Conservation (phyloP, 164 flowering plant genomes). For the Magnolia changhungtana region DNA sequence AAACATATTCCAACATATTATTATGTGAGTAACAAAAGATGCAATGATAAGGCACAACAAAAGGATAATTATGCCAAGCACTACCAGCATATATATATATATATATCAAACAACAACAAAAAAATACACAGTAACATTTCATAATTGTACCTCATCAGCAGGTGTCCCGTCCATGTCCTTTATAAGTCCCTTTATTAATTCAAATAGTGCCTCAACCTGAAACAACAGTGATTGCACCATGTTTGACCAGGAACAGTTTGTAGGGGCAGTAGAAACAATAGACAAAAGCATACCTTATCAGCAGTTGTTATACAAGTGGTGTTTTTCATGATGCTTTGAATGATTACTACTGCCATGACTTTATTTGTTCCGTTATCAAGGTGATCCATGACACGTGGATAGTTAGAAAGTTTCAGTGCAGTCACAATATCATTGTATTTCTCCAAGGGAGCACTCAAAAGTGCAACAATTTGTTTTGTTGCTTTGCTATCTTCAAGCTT, state of each 20-base stretch:
- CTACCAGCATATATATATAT: neutral
- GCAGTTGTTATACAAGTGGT: constrained; percentile 69
- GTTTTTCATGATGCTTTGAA: constrained; percentile 90
- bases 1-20: neutral
- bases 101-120: neutral
- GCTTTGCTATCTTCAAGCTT: constrained; percentile 81
- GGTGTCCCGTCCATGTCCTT: constrained; percentile 69
- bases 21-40: neutral
- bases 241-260: neutral
- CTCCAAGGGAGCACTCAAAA: constrained; percentile 93
- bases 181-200: constrained; percentile 84
- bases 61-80: neutral
- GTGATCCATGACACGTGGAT: constrained; percentile 90
- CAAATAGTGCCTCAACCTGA: constrained; percentile 96
- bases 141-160: constrained; percentile 60
- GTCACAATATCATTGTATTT: constrained; percentile 88
- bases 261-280: constrained; percentile 2
- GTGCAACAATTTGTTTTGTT: constrained; percentile 93
- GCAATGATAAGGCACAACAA: neutral
- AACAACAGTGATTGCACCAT: constrained; percentile 1
- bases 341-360: constrained; percentile 92
- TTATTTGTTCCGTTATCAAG: constrained; percentile 86
- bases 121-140: neutral
- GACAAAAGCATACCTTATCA: constrained; percentile 55
- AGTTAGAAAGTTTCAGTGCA: constrained; percentile 82